Conservation (phyloP, 164 flowering plant species). For the Magnolia officinalis region DNA sequence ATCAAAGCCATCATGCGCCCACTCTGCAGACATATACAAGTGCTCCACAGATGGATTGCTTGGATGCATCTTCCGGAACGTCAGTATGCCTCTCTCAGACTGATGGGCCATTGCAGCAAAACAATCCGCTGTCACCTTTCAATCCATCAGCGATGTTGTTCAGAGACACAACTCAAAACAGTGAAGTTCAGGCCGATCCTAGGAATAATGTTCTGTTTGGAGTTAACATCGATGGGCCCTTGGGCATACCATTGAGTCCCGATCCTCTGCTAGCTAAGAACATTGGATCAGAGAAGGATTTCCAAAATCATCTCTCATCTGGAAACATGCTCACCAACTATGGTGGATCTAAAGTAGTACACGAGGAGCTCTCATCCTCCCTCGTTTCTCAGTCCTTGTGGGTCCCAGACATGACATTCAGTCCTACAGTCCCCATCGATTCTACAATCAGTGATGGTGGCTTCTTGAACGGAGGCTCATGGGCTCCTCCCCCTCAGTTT, state of each 20-base stretch:
- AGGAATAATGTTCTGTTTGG: constrained; percentile 55
- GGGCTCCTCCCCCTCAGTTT: constrained; percentile 66
- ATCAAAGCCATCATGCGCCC: constrained; percentile 38
- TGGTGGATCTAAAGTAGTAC: constrained; percentile 62
- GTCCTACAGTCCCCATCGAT: constrained; percentile 49
- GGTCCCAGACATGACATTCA: constrained; percentile 75
- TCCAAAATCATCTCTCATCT: constrained; percentile 43
- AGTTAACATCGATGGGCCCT: constrained; percentile 43
- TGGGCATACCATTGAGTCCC: constrained; percentile 47
- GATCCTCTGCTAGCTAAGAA: constrained; percentile 53
- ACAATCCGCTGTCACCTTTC: constrained; percentile 39
- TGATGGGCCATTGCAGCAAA: constrained; percentile 57
- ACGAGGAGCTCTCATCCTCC: constrained; percentile 74
- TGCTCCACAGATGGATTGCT: constrained; percentile 61
- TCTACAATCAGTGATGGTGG: constrained; percentile 61
- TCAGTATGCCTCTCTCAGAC: constrained; percentile 68
- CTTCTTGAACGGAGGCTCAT: constrained; percentile 51
- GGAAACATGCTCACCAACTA: constrained; percentile 50
- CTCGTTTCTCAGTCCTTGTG: constrained; percentile 87
- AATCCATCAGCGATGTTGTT: constrained; percentile 52
- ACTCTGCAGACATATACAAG: constrained; percentile 42
- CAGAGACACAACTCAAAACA: constrained; percentile 54
- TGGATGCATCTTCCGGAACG: constrained; percentile 83
- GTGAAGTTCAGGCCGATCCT: constrained; percentile 53
- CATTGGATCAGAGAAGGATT: constrained; percentile 51